These are phyloP conservation scores for Phialocephala subalpina DNA, from an alignment of 2,329 filamentous ascomycete species.

Conservation along the genomic window DNA sequence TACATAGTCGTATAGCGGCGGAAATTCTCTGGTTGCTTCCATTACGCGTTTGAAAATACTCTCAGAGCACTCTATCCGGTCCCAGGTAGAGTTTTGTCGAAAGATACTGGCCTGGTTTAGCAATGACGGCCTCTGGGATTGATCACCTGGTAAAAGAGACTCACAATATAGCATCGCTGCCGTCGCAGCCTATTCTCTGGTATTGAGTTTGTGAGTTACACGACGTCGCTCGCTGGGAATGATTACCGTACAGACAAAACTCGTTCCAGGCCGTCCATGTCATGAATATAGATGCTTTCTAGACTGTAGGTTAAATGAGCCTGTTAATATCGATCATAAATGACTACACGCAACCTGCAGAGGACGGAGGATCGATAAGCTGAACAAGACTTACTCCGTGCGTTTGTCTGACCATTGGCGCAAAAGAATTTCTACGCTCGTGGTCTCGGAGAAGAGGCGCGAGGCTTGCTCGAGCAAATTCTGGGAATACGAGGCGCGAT, in stretches of 20 bases:
- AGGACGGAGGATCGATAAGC: slow-evolving; percentile 1
- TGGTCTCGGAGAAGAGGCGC: slow-evolving; percentile 1
- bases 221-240: neutral
- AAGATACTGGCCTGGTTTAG: slow-evolving; percentile 3
- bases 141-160: neutral
- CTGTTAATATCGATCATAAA: neutral
- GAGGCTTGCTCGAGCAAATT: neutral
- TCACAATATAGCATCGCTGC: slow-evolving; percentile 6
- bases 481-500: neutral
- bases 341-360: neutral
- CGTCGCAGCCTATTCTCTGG: slow-evolving; percentile 5
- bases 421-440: neutral
- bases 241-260: slow-evolving; percentile 6
- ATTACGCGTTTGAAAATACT: slow-evolving; percentile 1
- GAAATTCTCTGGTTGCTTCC: neutral
- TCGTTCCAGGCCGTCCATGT: neutral
- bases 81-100: slow-evolving; percentile 7
- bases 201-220: slow-evolving; percentile 5
- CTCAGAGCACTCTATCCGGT: slow-evolving; percentile 4
- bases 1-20: slow-evolving; percentile 1
- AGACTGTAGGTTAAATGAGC: neutral
- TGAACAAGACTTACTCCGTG: slow-evolving; percentile 1
- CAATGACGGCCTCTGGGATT: neutral
- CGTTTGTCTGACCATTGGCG: slow-evolving; percentile 5
- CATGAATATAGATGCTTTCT: slow-evolving; percentile 2